Base-by-base conservation (phyloP, 2,329 filamentous ascomycete genomes). In the Leptographium wingfieldii region DNA sequence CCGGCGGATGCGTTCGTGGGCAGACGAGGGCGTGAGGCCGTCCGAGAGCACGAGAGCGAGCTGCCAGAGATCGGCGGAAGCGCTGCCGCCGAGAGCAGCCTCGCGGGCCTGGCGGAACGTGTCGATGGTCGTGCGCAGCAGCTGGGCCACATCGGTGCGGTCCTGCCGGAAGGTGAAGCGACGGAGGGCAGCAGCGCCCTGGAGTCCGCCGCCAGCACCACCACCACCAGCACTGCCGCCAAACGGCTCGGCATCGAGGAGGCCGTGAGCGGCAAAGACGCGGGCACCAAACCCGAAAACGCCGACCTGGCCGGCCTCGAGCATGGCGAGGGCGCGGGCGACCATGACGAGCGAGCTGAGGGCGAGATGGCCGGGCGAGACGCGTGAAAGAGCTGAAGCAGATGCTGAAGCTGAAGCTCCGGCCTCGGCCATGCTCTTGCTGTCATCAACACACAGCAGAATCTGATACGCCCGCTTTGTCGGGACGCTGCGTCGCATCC, bases 381-480 rank as follows among this genome's bases (percentile, higher is more conserved):
- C 22, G 22, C 22, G 22, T 22, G 22, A 22, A 22, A 22, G 22
- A 22, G 22, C 22, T 22, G 22, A 7, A 14, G 38, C 27, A 22
- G 5, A 12, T 12, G 14, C 6, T 46, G 35, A 10, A 31, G 7
- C 31, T 5, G 31, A 5, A 5, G 31, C 31, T 5, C 31, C 31
- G 7, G 31, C 46, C 49, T 96, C 91, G 19, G 88, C 86, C 94
- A 99, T 99, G 62, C 86, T 91, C 72, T 88, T 89, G 68, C 87
- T 92, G 76, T 99, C 94, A 72, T 99, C 94, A 46, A 99, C 90
- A 48, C 94, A 95, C 56, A 99, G 86, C 76, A 99, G 85, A 72
- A 99, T 95, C 73, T 99, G 95, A 74, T 99, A 99, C 60, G 86
- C 87, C 49, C 95, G 87, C 74, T 97, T 97, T 46, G 87, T 92